Base-by-base conservation (phyloP, 108 stramenopile species). In the Pinguiococcus pyrenoidosus region DNA sequence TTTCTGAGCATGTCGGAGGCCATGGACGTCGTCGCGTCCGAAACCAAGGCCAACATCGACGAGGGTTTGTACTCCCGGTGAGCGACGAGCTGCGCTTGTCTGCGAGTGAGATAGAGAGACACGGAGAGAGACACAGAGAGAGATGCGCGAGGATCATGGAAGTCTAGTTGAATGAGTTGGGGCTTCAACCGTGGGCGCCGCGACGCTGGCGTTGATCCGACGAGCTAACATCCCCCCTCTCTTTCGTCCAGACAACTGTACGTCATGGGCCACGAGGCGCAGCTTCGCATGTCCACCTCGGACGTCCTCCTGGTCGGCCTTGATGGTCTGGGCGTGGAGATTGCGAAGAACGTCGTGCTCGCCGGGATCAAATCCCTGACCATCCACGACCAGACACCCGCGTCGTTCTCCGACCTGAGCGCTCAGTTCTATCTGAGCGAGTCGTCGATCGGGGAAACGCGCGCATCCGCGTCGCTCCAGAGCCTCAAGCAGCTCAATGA, bases 191-290 rank as follows among this genome's bases (percentile, higher is more conserved):
- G n/a, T n/a, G n/a, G n/a, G n/a, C n/a, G n/a, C n/a, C n/a, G n/a
- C n/a, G n/a, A n/a, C n/a, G n/a, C n/a, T n/a, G n/a, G n/a, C n/a
- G n/a, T n/a, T n/a, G n/a, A n/a, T n/a, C n/a, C n/a, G n/a, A n/a
- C n/a, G n/a, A n/a, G n/a, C n/a, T n/a, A n/a, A n/a, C n/a, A n/a
- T n/a, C n/a, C n/a, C n/a, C n/a, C n/a, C n/a, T n/a, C n/a, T n/a
- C n/a, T n/a, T n/a, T 51, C 46, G 46, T n/a, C n/a, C n/a, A n/a
- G n/a, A 16, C 96, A 98, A 72, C 86, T 98, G 21, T 95, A 95
- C 58, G 93, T 96, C n/a, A 90, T 93, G 87, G 96, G 96, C 33
- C 88, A 90, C 66, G 93, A 92, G 68, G 96, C 93, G 23, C 92
- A 96, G 65, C 74, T 79, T 29, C 80, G 85, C 24, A 87, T 99